Evolutionary conservation across 495 filamentous ascomycete species (phyloP), one percentile per base, ranked within the genome.

Genomic region (Penicillium roqueforti): DNA sequence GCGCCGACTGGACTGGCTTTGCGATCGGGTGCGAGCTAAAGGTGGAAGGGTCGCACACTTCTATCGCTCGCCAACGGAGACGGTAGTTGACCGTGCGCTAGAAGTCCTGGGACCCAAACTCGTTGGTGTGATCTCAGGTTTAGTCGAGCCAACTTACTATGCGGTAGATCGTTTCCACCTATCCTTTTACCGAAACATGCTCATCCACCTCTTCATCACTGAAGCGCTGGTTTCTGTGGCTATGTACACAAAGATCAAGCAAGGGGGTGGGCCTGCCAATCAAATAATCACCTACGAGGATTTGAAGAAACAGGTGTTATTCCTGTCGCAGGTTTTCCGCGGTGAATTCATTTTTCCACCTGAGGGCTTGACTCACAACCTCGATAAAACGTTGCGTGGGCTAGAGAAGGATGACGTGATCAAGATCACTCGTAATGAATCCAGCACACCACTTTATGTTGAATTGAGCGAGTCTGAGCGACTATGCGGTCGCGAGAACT

Each of bases 111-210:
- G 93, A 0, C 86, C 88, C 29, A 86, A 90, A 52, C 80, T 98
- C 4, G 89, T 98, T 1, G 91, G 91, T 5, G 70, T 84, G 1
- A 81, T 95, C 1, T 76, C 84, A 40, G 90, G 85, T 3, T 71
- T 98, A 13, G 85, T 84, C 0, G 93, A 98, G 65, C 86, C 87
- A 11, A 96, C 92, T 0, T 97, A 87, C 66, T 95, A 88, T 60
- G 92, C 93, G 3, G 90, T 96, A 25, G 93, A 98, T 68, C 82
- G 92, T 46, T 98, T 98, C 73, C 92, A 97, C 62, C 81, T 98
- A 8, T 93, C 88, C 1, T 98, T 97, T 71, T 98, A 97, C 68
- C 85, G 93, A 38, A 98, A 98, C 68, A 97, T 97, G 92, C 95
- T 91, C 1, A 98, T 98, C 47, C 93, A 98, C 64, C 82, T 98